A percentile compares a stretch with the other conserved stretches of the same genome.
These are phyloP conservation scores for Cornus suecica DNA, from an alignment of 148 eudicot genomes.

Conservation along the genomic window DNA sequence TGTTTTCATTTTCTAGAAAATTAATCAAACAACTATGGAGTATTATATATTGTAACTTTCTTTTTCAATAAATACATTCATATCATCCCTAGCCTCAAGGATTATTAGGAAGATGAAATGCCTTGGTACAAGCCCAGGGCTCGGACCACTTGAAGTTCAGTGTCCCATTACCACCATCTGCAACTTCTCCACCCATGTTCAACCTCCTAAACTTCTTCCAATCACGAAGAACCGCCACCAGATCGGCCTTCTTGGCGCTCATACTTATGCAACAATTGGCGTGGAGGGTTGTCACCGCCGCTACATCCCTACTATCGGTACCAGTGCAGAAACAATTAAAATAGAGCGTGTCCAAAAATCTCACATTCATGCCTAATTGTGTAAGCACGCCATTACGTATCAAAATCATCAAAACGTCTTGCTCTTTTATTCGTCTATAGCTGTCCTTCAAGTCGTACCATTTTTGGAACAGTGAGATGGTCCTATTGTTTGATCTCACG, in stretches of 20 bases:
- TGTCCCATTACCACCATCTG: background rate
- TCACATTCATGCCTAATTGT: constrained; percentile 9
- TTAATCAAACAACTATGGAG: too few species aligned
- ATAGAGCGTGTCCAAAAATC: constrained; percentile 28
- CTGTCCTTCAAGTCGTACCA: constrained; percentile 42
- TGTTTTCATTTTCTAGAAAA: too few species aligned
- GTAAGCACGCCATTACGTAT: constrained; percentile 17
- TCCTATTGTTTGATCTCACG: constrained; percentile 38
- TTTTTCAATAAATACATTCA: too few species aligned
- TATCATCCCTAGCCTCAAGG: too few species aligned
- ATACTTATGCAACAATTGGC: constrained; percentile 51
- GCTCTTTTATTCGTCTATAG: constrained; percentile 39
- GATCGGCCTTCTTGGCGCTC: constrained; percentile 36
- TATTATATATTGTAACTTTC: too few species aligned
- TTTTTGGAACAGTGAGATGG: constrained; percentile 36
- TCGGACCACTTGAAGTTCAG: too few species aligned
- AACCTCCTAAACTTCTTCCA: constrained; percentile 28
- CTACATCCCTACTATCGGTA: constrained; percentile 20
- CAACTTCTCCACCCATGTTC: constrained; percentile 1
- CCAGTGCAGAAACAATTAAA: constrained; percentile 48
- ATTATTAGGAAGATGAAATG: too few species aligned
- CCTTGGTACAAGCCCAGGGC: too few species aligned
- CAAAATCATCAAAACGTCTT: constrained; percentile 37
- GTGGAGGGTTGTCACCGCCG: constrained; percentile 35
- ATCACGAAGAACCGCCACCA: constrained; percentile 21